A percentile compares a stretch with the other conserved stretches of the same genome.
Conservation (phyloP, 176 grass and related monocot genomes). For the Poa annua region DNA sequence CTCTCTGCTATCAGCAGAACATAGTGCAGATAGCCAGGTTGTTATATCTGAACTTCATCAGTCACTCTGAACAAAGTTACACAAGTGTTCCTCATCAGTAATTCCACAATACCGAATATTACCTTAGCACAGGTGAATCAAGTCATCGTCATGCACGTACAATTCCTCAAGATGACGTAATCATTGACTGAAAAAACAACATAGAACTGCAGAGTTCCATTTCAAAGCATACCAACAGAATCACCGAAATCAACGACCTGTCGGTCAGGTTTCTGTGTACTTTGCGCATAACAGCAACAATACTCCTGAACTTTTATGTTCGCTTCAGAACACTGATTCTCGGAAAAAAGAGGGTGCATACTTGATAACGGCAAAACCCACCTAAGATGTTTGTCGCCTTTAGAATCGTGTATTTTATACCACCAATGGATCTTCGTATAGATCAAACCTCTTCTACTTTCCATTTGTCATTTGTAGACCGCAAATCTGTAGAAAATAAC, state of each 20-base stretch:
- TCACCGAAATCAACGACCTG: neutral
- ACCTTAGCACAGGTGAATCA: neutral
- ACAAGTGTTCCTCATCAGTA: neutral
- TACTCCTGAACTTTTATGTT: neutral
- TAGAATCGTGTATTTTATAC: constrained; percentile 7
- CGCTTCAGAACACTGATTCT: constrained; percentile 12
- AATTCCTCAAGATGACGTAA: neutral
- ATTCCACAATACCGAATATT: too few species aligned
- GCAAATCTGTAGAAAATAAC: neutral
- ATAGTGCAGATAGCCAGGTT: too few species aligned
- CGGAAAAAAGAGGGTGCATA: too few species aligned
- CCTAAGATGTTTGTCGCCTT: neutral
- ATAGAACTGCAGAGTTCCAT: neutral
- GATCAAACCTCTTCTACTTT: too few species aligned
- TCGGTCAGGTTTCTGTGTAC: neutral
- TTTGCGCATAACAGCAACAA: neutral
- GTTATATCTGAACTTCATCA: too few species aligned
- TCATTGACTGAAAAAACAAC: neutral
- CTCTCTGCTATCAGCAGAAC: too few species aligned
- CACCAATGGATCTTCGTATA: neutral
- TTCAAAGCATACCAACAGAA: neutral
- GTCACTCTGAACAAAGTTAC: too few species aligned
- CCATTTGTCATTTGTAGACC: neutral
- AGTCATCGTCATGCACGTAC: neutral
- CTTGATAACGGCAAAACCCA: neutral